A percentile compares a stretch with the other conserved stretches of the same genome.
These are phyloP conservation scores for Phycomyces nitens DNA, from an alignment of 192 early-diverging fungal species.

Conservation along the genomic window DNA sequence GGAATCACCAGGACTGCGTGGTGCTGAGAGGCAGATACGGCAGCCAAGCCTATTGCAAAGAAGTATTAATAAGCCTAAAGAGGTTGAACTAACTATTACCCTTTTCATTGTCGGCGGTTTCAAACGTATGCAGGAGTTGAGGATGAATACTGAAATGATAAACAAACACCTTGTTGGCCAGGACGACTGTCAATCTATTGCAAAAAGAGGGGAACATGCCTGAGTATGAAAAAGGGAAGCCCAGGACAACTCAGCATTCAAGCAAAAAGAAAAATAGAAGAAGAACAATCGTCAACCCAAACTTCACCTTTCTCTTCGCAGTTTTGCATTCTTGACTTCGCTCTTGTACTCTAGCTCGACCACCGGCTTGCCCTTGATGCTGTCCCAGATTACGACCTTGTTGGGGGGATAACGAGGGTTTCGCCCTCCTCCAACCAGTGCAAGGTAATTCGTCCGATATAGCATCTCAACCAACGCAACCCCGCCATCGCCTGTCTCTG, in stretches of 20 bases:
- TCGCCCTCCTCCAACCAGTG: slow-evolving; percentile 79
- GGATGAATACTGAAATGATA: slow-evolving; percentile 73
- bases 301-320: slow-evolving; percentile 67
- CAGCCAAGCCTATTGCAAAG: slow-evolving; percentile 50
- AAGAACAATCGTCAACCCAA: background rate
- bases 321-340: slow-evolving; percentile 76
- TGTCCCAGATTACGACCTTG: slow-evolving; percentile 87
- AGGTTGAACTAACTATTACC: too few relatives aligned
- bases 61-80: too few relatives aligned
- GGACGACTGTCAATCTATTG: slow-evolving; percentile 68
- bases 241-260: background rate
- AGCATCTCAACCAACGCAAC: slow-evolving; percentile 83
- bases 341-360: slow-evolving; percentile 76
- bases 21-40: slow-evolving; percentile 60
- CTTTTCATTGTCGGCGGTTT: slow-evolving; percentile 76
- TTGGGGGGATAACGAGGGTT: slow-evolving; percentile 85
- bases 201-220: background rate
- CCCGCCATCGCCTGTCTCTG: slow-evolving; percentile 82
- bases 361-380: slow-evolving; percentile 64
- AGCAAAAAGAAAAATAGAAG: slow-evolving; percentile 11
- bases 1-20: slow-evolving; percentile 81
- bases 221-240: background rate
- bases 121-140: slow-evolving; percentile 72
- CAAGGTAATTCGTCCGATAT: slow-evolving; percentile 81
- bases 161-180: slow-evolving; percentile 75